Base-by-base conservation (phyloP, 192 early-diverging fungal species). In the Jimgerdemannia lactiflua region DNA sequence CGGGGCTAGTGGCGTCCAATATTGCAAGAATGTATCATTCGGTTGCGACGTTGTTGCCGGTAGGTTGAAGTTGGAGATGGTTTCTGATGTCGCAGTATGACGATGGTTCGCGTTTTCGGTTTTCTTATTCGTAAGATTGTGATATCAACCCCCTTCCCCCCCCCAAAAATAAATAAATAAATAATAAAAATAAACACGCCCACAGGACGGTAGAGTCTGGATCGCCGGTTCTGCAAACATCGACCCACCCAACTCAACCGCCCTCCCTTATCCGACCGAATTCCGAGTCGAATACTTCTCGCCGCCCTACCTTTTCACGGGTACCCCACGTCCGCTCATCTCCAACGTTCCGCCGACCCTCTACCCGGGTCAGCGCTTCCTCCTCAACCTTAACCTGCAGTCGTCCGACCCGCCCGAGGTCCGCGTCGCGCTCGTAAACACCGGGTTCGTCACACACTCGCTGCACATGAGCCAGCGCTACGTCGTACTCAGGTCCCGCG, bases 11-110 rank as follows among this genome's bases (percentile, higher is more conserved):
- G 8, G 74, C 83, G 40, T 84, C 85, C n/a, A 81, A 87, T 65
- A 88, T 91, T 80, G 81, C 87, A 2, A 73, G 90, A 20, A 84
- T 92, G 83, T 92, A 92, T 73, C 90, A 92, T 73, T 89, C 88
- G 3, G 83, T 84, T n/a, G 84, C 84, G 4, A 73, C 80, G 3
- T 76, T 75, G 14, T 64, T 90, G 42, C 85, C 85, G 6, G 67
- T 68, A 68, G 7, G 67, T 68, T 6, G 6, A 41, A 18, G 19
- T 9, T 68, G 9, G 40, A 9, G 9, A 7, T 18, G 19, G 67
- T 4, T 29, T 29, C 29, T 29, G 29, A 29, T 29, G 29, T 29
- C 29, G 29, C 29, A 29, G 29, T 29, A 29, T 29, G 29, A 29
- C 29, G 29, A 29, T 29, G 29, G 29, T 29, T 29, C 29, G 29